phyloP scores from a whole-genome alignment of 1,284 basidiomycete species.

The Microbotryum silenes-acaulis region DNA sequence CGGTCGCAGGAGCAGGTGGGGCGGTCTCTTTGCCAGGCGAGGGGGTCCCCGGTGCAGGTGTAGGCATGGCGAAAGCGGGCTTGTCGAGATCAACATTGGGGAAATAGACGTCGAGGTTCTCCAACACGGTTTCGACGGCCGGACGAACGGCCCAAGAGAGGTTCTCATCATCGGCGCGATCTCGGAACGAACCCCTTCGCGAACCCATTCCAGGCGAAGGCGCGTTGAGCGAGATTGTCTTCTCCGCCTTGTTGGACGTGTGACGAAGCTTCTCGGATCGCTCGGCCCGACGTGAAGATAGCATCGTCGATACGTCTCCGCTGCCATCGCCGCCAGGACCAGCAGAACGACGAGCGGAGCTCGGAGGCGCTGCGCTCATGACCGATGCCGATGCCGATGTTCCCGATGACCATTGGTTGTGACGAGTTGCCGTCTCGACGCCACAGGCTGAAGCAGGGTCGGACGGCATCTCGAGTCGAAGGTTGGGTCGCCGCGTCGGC shows the following conservation, averaged over 20 bases:
- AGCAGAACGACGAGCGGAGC: background rate
- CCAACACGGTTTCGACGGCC: slow-evolving; percentile 85
- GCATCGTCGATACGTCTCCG: background rate
- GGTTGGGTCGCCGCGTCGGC: slow-evolving; percentile 10
- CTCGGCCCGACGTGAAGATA: background rate
- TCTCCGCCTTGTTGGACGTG: background rate
- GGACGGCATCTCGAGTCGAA: slow-evolving; percentile 16
- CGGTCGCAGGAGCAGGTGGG: slow-evolving; percentile 10
- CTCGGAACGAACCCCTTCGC: slow-evolving; percentile 25
- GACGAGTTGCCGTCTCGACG: background rate
- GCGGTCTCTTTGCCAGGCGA: slow-evolving; percentile 27
- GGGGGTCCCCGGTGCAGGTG: slow-evolving; percentile 59
- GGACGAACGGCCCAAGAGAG: slow-evolving; percentile 60
- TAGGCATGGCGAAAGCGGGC: slow-evolving; percentile 75
- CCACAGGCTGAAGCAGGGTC: background rate
- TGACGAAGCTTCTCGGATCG: background rate
- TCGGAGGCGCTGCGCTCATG: no score
- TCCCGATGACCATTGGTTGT: background rate
- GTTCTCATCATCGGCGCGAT: slow-evolving; percentile 26
- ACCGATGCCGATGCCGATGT: no score
- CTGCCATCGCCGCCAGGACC: background rate
- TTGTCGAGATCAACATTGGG: slow-evolving; percentile 93
- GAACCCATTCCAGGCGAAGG: slow-evolving; percentile 7
- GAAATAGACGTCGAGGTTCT: slow-evolving; percentile 90
- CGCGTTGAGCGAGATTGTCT: slow-evolving; percentile 4